Evolutionary conservation across 208 protist species (phyloP).

Genomic region (Trypanosoma cruzi): DNA sequence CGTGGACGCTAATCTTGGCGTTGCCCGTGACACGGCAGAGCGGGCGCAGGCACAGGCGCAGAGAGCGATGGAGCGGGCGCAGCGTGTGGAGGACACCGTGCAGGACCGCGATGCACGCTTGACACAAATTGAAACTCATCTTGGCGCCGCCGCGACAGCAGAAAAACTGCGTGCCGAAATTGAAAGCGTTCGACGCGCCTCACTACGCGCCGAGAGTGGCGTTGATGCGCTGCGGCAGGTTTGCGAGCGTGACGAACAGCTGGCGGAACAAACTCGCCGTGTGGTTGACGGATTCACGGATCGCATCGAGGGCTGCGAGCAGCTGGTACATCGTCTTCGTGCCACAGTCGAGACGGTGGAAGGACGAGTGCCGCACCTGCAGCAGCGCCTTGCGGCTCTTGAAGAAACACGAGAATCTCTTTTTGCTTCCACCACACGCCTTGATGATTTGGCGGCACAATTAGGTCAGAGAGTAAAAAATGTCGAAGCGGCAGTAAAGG

Average conservation of each 20-base stretch:
- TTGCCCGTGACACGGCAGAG: slow-evolving; percentile 42
- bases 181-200: slow-evolving; percentile 58
- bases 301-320: slow-evolving; percentile 39
- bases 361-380: slow-evolving; percentile 22
- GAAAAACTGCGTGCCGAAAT: slow-evolving; percentile 67
- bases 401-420: slow-evolving; percentile 26
- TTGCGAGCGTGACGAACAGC: slow-evolving; percentile 49
- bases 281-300: slow-evolving; percentile 32
- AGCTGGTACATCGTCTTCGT: slow-evolving; percentile 22
- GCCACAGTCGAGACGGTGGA: slow-evolving; percentile 18
- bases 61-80: slow-evolving; percentile 47
- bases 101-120: slow-evolving; percentile 67
- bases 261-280: slow-evolving; percentile 37
- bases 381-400: slow-evolving; percentile 32
- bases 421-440: slow-evolving; percentile 8
- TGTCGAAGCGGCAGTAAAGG: slow-evolving; percentile 18
- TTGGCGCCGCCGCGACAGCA: slow-evolving; percentile 48
- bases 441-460: slow-evolving; percentile 13
- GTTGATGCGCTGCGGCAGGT: slow-evolving; percentile 52
- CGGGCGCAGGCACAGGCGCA: slow-evolving; percentile 29
- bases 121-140: slow-evolving; percentile 54
- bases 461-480: slow-evolving; percentile 47
- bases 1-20: slow-evolving; percentile 38
- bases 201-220: slow-evolving; percentile 58
- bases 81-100: slow-evolving; percentile 58